Evolutionary conservation across 2,329 filamentous ascomycete species (phyloP).

Genomic region (Dactylellina cionopaga): DNA sequence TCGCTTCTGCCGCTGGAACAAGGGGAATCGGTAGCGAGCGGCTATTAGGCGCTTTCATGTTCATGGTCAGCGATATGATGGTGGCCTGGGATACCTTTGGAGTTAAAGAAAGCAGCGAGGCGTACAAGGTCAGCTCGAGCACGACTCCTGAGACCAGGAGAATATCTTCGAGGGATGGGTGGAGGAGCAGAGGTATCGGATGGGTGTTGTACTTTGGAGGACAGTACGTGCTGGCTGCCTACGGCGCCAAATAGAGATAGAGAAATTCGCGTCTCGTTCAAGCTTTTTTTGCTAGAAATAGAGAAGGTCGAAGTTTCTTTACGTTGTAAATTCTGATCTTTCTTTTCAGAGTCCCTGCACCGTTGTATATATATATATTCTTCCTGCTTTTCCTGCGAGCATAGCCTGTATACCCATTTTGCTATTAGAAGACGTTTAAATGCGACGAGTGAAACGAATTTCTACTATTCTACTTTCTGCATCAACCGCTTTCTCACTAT

Average conservation of each 20-base stretch:
- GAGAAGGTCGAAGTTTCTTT: no score
- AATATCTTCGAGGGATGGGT: constrained; percentile 20
- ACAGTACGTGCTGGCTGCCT: constrained; percentile 41
- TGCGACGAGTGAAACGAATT: neutral
- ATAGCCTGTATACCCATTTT: constrained; percentile 18
- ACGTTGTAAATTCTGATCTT: no score
- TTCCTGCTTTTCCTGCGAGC: neutral
- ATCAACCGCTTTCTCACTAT: no score
- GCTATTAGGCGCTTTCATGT: constrained; percentile 36
- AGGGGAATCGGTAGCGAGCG: constrained; percentile 13
- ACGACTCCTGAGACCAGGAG: neutral
- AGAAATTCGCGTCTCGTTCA: neutral
- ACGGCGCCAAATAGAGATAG: constrained; percentile 20
- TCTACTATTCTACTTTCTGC: neutral
- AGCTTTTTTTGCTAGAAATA: no score
- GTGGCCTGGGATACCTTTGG: constrained; percentile 51
- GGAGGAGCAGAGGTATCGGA: constrained; percentile 42
- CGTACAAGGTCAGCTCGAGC: neutral
- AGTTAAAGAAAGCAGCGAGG: constrained; percentile 14
- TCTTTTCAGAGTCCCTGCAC: no score
- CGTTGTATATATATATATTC: constrained; percentile 5
- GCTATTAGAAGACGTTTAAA: no score
- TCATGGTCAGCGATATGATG: constrained; percentile 48
- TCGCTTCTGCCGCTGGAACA: constrained; percentile 38
- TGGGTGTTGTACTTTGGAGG: constrained; percentile 49